Evolutionary conservation across 2,329 filamentous ascomycete species (phyloP).

Genomic region (Curvularia sp.): DNA sequence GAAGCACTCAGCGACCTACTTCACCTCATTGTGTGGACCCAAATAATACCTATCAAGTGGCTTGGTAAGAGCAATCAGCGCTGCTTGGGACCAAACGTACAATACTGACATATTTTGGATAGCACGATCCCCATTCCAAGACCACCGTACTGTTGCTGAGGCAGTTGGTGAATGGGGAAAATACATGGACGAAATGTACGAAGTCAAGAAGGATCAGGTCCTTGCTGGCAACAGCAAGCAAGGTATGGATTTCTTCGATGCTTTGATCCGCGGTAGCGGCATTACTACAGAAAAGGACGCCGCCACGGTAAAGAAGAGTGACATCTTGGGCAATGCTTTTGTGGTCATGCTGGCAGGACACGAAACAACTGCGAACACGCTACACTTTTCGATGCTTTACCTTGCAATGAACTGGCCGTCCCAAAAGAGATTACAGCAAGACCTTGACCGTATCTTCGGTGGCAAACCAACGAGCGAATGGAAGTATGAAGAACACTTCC

Average conservation of each 20-base stretch:
- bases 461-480: conserved; percentile 66
- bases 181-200: conserved; percentile 74
- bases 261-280: conserved; percentile 46
- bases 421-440: conserved; percentile 71
- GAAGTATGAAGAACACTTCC: conserved; percentile 74
- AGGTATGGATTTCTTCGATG: conserved; percentile 64
- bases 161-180: conserved; percentile 69
- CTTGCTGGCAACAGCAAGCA: conserved; percentile 46
- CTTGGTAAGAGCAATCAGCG: conserved; percentile 52
- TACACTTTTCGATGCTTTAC: conserved; percentile 73
- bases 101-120: conserved; percentile 10
- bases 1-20: conserved; percentile 67
- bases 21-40: conserved; percentile 67
- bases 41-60: conserved; percentile 66
- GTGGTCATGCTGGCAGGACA: conserved; percentile 74
- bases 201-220: conserved; percentile 63
- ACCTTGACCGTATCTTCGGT: conserved; percentile 71
- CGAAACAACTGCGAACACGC: conserved; percentile 77
- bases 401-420: conserved; percentile 70
- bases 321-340: conserved; percentile 75
- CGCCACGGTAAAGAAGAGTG: conserved; percentile 49
- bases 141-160: conserved; percentile 59
- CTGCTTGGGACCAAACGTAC: too few species aligned
- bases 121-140: conserved; percentile 52
- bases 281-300: conserved; percentile 45